phyloP scores from a whole-genome alignment of 352 stramenopile species.

The Pythium utonaiense region DNA sequence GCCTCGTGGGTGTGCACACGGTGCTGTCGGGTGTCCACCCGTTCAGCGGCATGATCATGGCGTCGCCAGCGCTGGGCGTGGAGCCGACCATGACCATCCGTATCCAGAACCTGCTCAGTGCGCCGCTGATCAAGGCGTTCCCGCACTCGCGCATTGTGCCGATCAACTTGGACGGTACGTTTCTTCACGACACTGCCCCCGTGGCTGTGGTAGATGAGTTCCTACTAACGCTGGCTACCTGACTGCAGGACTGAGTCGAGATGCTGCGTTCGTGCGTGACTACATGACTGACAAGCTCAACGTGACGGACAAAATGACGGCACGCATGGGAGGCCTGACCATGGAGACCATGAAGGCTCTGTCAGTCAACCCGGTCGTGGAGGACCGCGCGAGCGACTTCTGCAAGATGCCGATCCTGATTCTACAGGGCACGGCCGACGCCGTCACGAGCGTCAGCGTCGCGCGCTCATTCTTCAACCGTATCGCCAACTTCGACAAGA shows the following conservation, averaged over 20 bases:
- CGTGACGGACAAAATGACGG: slow-evolving; percentile 39
- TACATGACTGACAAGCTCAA: slow-evolving; percentile 57
- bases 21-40: slow-evolving; percentile 41
- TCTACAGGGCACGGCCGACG: slow-evolving; percentile 44
- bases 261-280: slow-evolving; percentile 43
- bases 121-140: slow-evolving; percentile 39
- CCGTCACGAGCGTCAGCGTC: slow-evolving; percentile 36
- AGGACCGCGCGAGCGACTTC: slow-evolving; percentile 25
- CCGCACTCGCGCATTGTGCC: slow-evolving; percentile 45
- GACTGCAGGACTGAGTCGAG: slow-evolving; percentile 26
- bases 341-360: slow-evolving; percentile 27
- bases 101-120: slow-evolving; percentile 35
- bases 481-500: slow-evolving; percentile 51
- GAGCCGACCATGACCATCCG: slow-evolving; percentile 49
- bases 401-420: slow-evolving; percentile 31
- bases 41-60: slow-evolving; percentile 48
- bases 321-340: slow-evolving; percentile 33
- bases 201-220: too few species aligned
- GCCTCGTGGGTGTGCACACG: slow-evolving; percentile 55
- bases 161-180: slow-evolving; percentile 44
- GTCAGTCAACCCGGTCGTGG: not conserved
- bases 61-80: slow-evolving; percentile 55
- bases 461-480: slow-evolving; percentile 37
- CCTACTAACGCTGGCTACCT: too few species aligned
- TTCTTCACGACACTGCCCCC: too few species aligned